Base-by-base conservation (phyloP, 805 yeast species). In the Sugiyamaella chiloensis region DNA sequence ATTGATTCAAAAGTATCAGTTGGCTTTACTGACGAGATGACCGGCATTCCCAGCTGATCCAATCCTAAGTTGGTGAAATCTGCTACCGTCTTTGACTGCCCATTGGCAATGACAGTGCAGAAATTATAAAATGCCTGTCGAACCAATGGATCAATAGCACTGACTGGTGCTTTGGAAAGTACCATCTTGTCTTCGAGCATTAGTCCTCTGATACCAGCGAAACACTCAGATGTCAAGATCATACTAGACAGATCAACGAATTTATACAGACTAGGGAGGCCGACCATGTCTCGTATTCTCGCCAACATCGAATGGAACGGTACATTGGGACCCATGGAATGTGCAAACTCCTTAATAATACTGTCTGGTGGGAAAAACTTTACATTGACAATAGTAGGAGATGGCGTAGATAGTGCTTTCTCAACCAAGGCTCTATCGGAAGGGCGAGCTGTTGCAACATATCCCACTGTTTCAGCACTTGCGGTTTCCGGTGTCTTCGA, bases 291-390 rank as follows among this genome's bases (percentile, higher is more conserved):
- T 42, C 44, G 36, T 53, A 85, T 76, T 20, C 72, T 70, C 16
- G 67, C 57, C 37, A 83, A 69, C 37, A 85, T 69, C 4, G 69
- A 63, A 23, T 67, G 63, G 19, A 81, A 66, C 1, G 74, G 67
- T 1, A 78, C 72, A 1, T 73, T 68, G 2, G 73, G 67, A 2
- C 85, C 78, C 54, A 81, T 79, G 57, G 79, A 76, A 7, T 84
- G 74, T 57, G 84, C 76, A 56, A 83, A 80, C 42, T 75, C 76
- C 1, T 78, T 73, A 78, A 93, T 79, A n/a, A 86, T 67, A 19
- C 76, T 74, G 51, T 78, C 81, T 1, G 89, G 81, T 1, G 97
- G 96, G 85, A 90, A 84, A n/a, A 87, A 64, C 8, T 78, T 73
- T 0, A 96, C 96, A 34, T 74, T 73, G 1, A 65, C 56, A 4